These are phyloP conservation scores for Eucalyptus sp. DNA, from an alignment of 345 rosid species.

Conservation along the genomic window DNA sequence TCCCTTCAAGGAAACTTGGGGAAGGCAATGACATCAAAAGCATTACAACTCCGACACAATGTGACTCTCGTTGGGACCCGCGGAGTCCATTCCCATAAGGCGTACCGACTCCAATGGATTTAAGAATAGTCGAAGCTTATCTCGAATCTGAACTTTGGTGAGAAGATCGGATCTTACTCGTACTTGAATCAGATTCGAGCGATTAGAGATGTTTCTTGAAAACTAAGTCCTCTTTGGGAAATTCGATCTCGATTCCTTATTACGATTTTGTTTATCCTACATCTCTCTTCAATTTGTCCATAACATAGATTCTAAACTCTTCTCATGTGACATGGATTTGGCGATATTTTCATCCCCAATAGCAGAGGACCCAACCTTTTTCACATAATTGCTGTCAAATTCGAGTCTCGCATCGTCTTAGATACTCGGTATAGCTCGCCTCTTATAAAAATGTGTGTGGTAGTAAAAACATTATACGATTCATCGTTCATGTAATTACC, in stretches of 20 bases:
- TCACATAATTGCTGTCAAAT: background rate
- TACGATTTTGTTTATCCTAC: background rate
- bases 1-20: too few relatives aligned
- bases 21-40: too few relatives aligned
- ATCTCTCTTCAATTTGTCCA: background rate
- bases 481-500: fast-evolving
- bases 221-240: background rate
- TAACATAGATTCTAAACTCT: background rate
- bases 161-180: background rate
- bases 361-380: background rate
- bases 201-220: too few relatives aligned
- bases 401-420: fast-evolving
- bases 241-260: background rate
- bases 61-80: background rate
- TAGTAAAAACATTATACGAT: background rate
- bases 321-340: background rate
- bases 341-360: background rate
- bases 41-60: background rate
- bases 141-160: background rate
- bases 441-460: background rate
- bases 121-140: background rate
- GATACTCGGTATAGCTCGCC: background rate
- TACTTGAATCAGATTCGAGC: fast-evolving
- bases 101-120: background rate
- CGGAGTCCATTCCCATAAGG: too few relatives aligned